phyloP scores from a whole-genome alignment of 768 basidiomycete species.

The Lactarius pseudohatsudake region DNA sequence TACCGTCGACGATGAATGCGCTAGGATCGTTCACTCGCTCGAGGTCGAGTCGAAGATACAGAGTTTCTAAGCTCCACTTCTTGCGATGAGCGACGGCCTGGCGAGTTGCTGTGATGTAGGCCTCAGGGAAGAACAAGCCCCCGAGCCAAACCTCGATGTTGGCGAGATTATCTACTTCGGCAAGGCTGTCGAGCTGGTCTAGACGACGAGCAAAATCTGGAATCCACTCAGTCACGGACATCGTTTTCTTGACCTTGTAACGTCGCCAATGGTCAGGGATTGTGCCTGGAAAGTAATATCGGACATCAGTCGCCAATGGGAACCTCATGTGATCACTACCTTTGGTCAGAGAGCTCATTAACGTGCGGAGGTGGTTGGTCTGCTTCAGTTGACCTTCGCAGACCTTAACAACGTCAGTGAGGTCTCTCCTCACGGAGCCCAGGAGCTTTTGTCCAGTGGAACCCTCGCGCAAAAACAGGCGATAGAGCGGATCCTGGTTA shows the following conservation, averaged over 20 bases:
- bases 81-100: constrained; percentile 94
- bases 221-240: constrained; percentile 86
- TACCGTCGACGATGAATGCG: constrained; percentile 88
- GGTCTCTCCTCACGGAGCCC: constrained; percentile 75
- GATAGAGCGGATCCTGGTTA: constrained; percentile 80
- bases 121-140: constrained; percentile 94
- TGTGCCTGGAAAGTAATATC: constrained; percentile 53
- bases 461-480: constrained; percentile 89
- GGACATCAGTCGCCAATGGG: constrained; percentile 24
- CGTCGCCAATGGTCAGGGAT: constrained; percentile 86
- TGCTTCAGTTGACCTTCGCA: constrained; percentile 89
- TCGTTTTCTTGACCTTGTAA: constrained; percentile 82
- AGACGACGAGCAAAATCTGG: constrained; percentile 77
- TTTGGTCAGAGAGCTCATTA: constrained; percentile 89
- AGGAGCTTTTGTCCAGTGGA: constrained; percentile 76
- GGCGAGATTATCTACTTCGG: constrained; percentile 57
- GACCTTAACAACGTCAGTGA: constrained; percentile 77
- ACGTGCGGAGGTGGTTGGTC: constrained; percentile 90
- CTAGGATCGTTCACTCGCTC: constrained; percentile 74
- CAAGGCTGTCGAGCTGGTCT: constrained; percentile 76
- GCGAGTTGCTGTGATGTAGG: constrained; percentile 92
- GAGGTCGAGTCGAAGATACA: constrained; percentile 77
- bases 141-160: constrained; percentile 89
- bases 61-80: constrained; percentile 89
- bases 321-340: constrained; percentile 45